Percentiles rank a stretch among this genome's conserved stretches.
phyloP scores from a whole-genome alignment of 179 eudicot species.

The Dionaea muscipula region DNA sequence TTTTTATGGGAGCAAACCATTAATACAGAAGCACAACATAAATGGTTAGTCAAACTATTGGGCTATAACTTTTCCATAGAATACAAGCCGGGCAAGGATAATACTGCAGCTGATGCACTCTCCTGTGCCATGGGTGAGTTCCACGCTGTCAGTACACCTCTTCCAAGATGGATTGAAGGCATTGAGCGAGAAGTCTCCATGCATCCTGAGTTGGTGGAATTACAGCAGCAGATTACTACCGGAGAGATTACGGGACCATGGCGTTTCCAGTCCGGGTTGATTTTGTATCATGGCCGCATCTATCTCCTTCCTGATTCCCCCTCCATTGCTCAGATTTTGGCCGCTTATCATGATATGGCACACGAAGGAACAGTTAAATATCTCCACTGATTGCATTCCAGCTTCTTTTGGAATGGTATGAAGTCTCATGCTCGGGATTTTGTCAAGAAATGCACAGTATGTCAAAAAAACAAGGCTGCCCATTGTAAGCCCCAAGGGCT shows the following conservation, averaged over 20 bases:
- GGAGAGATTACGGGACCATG: no score
- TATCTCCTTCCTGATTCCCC: no score
- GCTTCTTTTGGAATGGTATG: conserved; percentile 3
- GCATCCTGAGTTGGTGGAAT: no score
- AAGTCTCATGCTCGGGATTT: background rate
- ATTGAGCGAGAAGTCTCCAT: no score
- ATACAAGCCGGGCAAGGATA: conserved; percentile 3
- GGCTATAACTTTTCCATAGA: background rate
- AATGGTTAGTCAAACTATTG: background rate
- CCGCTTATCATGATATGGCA: no score
- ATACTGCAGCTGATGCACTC: background rate
- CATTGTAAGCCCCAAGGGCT: background rate
- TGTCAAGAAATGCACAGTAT: background rate
- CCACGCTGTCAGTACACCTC: background rate
- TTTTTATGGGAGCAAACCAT: background rate
- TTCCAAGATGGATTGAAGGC: background rate
- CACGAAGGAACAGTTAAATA: background rate
- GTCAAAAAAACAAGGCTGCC: background rate
- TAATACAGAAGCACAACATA: background rate
- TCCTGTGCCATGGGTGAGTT: background rate
- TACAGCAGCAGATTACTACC: no score
- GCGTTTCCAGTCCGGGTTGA: no score
- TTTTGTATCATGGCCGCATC: no score
- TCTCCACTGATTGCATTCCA: background rate
- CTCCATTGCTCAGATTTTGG: no score